Conservation (phyloP, 352 stramenopile genomes). For the Phytophthora pini region DNA sequence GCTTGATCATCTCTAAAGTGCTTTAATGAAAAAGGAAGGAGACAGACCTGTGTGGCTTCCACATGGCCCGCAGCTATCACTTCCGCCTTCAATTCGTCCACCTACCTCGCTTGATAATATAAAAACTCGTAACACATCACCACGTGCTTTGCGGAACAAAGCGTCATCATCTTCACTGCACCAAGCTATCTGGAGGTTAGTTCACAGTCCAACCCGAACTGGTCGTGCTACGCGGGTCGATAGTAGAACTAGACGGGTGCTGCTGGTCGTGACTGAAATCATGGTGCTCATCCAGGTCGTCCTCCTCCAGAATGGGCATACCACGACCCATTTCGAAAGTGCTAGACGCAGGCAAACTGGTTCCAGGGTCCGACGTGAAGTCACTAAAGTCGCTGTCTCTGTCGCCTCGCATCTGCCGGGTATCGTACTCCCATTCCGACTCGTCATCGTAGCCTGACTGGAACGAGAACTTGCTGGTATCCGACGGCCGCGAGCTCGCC, state of each 20-base stretch:
- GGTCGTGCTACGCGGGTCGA: constrained; percentile 50
- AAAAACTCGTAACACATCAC: constrained; percentile 31
- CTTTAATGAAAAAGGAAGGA: not conserved
- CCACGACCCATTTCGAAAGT: constrained; percentile 61
- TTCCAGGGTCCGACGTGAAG: constrained; percentile 44
- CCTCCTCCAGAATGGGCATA: constrained; percentile 76
- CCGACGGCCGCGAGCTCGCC: constrained; percentile 55
- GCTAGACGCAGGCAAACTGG: constrained; percentile 40
- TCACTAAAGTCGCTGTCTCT: constrained; percentile 40
- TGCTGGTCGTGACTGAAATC: constrained; percentile 27
- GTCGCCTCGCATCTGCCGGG: constrained; percentile 38
- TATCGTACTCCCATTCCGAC: constrained; percentile 78
- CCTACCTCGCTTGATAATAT: constrained; percentile 37
- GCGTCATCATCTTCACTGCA: constrained; percentile 19
- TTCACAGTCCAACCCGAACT: constrained; percentile 66
- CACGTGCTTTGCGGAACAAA: constrained; percentile 36
- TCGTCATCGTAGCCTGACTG: constrained; percentile 78
- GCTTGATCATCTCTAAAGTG: constrained; percentile 32
- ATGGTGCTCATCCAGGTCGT: constrained; percentile 41
- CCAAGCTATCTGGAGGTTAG: constrained; percentile 31
- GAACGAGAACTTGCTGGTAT: constrained; percentile 79
- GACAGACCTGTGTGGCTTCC: constrained; percentile 3
- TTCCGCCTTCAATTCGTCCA: constrained; percentile 10
- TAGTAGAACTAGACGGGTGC: constrained; percentile 18
- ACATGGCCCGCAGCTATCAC: constrained; percentile 4